Base-by-base conservation (phyloP, 371 early-diverging fungal genomes). In the Mortierella sp. region DNA sequence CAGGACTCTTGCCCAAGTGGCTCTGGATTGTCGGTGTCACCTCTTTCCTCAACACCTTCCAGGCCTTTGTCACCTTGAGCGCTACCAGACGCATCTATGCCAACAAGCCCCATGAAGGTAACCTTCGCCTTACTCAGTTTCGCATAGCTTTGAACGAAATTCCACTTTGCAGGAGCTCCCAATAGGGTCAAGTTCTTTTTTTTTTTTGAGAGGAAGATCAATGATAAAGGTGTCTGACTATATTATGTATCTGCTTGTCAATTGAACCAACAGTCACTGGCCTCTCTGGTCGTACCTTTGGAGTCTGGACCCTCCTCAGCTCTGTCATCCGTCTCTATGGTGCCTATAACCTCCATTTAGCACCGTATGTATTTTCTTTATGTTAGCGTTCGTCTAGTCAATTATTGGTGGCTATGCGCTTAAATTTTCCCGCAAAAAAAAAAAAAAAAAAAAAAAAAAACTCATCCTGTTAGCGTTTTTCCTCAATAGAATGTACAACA, bases 261-360 rank as follows among this genome's bases (percentile, higher is more conserved):
- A 28, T 24, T 41, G 24, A 33, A n/a, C 58, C 41, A 63, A n/a
- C 75, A 94, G 95, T 93, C 3, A 93, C 94, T 7, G 85, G 88
- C 36, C 83, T 96, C 67, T 87, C 91, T 48, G 86, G 91, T 21
- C 91, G 95, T 22, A 84, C 94, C 68, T 94, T 95, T 88, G 95
- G 93, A 10, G 87, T 90, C 33, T 96, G 95, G 95, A 95, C 95
- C 13, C 84, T 93, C 83, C 87, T 91, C 52, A 90, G 91, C 9
- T 91, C 90, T 50, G 87, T 93, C 67, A 86, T 96, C 57, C 92
- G 96, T 63, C 84, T 94, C 66, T 93, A 93, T 81, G 88, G 89
- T 52, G 94, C 95, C 15, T 95, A 91, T 81, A 88, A 94, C 81
- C 87, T 95, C 59, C 83, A 89, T 67, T 86, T 94, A 72, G 84